phyloP scores from a whole-genome alignment of 75 land plant genomes.

The Larix kaempferi region DNA sequence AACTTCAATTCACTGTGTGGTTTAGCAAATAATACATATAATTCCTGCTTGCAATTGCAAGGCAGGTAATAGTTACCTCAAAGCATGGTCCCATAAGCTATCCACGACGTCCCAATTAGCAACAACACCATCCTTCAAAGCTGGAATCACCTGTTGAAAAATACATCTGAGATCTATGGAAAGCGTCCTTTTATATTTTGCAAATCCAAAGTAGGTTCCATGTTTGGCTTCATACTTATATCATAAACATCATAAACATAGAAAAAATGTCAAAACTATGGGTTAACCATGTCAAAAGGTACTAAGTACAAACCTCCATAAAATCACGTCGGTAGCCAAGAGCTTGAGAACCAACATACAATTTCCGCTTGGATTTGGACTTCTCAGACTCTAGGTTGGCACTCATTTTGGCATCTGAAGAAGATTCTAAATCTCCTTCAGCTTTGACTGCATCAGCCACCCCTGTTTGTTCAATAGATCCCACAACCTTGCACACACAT shows the following conservation, averaged over 20 bases:
- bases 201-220: not conserved
- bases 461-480: constrained; percentile 68
- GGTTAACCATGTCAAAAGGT: constrained; percentile 2
- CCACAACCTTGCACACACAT: constrained; percentile 65
- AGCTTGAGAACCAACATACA: constrained; percentile 85
- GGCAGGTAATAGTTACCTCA: constrained; percentile 43
- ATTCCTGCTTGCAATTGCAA: not conserved
- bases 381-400: constrained; percentile 43
- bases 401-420: constrained; percentile 40
- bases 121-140: constrained; percentile 83
- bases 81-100: constrained; percentile 92
- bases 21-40: not conserved
- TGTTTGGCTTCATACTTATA: not conserved
- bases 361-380: constrained; percentile 58
- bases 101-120: constrained; percentile 96
- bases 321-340: constrained; percentile 75
- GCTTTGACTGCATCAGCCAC: constrained; percentile 37
- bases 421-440: constrained; percentile 50
- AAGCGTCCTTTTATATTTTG: not conserved
- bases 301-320: constrained; percentile 70
- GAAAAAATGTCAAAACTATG: not conserved
- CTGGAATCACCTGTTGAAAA: constrained; percentile 71
- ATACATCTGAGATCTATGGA: not conserved
- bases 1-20: not conserved
- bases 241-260: not conserved